Base-by-base conservation (phyloP, 108 stramenopile genomes). In the Pseudonitzschia pungens region DNA sequence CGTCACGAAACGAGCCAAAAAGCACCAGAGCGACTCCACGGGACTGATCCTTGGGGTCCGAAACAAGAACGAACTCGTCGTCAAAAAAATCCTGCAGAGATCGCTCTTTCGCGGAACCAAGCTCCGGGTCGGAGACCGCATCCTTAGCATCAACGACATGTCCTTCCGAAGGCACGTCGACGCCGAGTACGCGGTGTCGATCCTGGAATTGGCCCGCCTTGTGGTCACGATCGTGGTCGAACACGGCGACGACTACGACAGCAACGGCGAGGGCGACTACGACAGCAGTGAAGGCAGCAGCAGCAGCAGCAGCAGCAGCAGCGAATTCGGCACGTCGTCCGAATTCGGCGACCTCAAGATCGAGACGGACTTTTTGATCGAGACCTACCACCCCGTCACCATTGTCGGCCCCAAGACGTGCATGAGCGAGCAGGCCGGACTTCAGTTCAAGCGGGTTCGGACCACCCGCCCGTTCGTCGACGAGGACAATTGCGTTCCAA, bases 81-180 rank as follows among this genome's bases (percentile, higher is more conserved):
- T 77, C 15, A 36, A 50, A 26, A 60, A 5, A 11, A 77, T 77
- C n/a, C 22, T 12, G 7, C n/a, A 55, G 22, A 65, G 67, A 24
- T 65, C 62, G 24, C 60, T 74, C 43, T 79, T 79, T 51, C 22
- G 28, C 6, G 40, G 14, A 18, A 72, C 71, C 11, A 36, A 69
- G 21, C 48, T 79, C 16, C 41, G 21, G 0, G 21, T 65, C 2
- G 73, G 73, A 16, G 78, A 79, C 58, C 53, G 69, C 26, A 66
- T 79, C 21, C 28, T 70, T 9, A 73, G 72, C 36, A 68, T 79
- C 62, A 79, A 79, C 63, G 78, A 79, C 63, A 74, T 64, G 65
- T 72, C 66, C 41, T 79, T 79, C 28, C 71, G 65, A 9, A 24
- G 27, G 40, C 73, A 70, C 64, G 73, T 68, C 62, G 78, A 79